Base-by-base conservation (phyloP, 2,329 filamentous ascomycete genomes). In the Madurella mycetomatis region DNA sequence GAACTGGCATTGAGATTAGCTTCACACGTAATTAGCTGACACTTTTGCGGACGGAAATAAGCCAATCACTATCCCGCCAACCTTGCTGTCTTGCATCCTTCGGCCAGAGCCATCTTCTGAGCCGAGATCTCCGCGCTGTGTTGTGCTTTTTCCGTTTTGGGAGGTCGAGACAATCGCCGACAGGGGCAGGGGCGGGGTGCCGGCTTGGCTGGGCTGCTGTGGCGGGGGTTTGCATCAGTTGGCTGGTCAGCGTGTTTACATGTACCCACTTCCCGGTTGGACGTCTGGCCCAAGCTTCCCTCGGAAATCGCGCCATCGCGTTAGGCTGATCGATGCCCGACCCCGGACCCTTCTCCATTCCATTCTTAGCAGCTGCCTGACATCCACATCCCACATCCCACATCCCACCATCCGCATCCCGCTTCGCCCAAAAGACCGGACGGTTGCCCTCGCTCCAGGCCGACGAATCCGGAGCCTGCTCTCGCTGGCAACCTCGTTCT, bases 381-480 rank as follows among this genome's bases (percentile, higher is more conserved):
- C 30, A 42, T 19, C 18, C 16, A 12, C 40, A 42, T 16, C 7
- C 9, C 31, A 15, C 42, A 15, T 45, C 19, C 18, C 18, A 12
- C 41, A 43, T 16, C n/a, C n/a, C n/a, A n/a, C n/a, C n/a, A n/a
- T n/a, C 18, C 41, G 15, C 42, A 44, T 31, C n/a, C 42, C 25
- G 25, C 25, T 25, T 25, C 25, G 25, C 25, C 25, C 25, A 25
- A 25, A 30, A 13, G 32, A 56, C 50, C 49, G 47, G 49, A 56
- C 49, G 47, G 41, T 49, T 49, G 45, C 45, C 44, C 45, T 48
- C 39, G 34, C 41, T 50, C 47, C 44, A 34, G 51, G 45, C 46
- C 44, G 39, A 51, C 55, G 25, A 47, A 41, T 44, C 44, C 32
- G 34, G 45, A 32, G 45, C 34, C 40, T 48, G 37, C 50, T 31